Evolutionary conservation across 345 rosid species (phyloP), one percentile per base, ranked within the genome.

Genomic region (Gossypium thurberi): DNA sequence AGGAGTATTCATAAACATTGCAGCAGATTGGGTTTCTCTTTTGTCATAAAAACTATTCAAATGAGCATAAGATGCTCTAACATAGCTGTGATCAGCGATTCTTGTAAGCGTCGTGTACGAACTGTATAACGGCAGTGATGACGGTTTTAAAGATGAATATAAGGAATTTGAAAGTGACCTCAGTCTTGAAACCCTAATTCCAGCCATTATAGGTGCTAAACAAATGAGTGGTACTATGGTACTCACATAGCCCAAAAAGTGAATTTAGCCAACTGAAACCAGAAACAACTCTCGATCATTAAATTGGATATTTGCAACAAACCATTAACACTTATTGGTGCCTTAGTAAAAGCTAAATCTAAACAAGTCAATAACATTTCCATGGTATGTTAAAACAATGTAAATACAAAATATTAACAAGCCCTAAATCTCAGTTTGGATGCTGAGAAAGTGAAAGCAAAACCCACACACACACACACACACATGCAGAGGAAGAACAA

Each of bases 101-200:
- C 75, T 76, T 8, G 80, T 10, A 47, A 47, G 42, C 1, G 60
- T 78, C 17, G 66, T 57, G 40, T 25, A 80, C 25, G 72, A 59
- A 46, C 46, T 80, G 74, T 52, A 28, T 0, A 74, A 26, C 3
- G 65, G 83, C 6, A 76, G 21, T 0, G 75, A 60, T 28, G 47
- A 69, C 11, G 11, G 10, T 60, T 60, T 60, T 28, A 12, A 26
- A 60, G 43, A 60, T 2, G 43, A 26, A 6, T 13, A 60, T 6
- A 60, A 14, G 42, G 65, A 60, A 60, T 60, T 81, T 71, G 69
- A 14, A 40, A 84, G 67, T 47, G 85, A 80, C 58, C 73, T 85
- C 56, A 85, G 83, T 57, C 73, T 74, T 15, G 81, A 78, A 74
- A 79, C 73, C 86, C 84, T 75, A 78, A 70, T 56, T 60, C 84